These are phyloP conservation scores for Salix brachista DNA, from an alignment of 345 rosid species.

Conservation along the genomic window DNA sequence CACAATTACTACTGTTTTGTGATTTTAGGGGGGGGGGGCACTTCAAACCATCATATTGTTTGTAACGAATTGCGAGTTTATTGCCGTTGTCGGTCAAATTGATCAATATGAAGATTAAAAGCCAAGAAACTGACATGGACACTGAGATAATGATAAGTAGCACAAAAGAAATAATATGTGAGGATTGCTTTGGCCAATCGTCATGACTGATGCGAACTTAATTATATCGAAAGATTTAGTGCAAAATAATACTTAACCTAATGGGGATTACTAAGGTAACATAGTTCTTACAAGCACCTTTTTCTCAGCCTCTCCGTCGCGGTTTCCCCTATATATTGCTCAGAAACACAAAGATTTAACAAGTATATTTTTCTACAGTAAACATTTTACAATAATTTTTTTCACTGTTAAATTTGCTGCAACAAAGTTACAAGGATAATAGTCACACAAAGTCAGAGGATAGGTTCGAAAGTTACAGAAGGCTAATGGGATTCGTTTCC, in stretches of 20 bases:
- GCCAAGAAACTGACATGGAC: background rate
- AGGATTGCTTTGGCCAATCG: background rate
- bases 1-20: background rate
- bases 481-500: background rate
- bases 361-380: background rate
- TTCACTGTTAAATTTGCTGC: background rate
- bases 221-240: too few relatives aligned
- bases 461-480: background rate
- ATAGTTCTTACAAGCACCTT: background rate
- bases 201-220: background rate
- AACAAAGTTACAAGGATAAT: background rate
- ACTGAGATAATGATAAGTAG: background rate
- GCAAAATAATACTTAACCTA: too few relatives aligned
- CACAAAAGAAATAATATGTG: background rate
- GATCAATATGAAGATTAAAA: background rate
- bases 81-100: background rate
- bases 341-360: background rate
- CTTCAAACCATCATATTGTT: background rate
- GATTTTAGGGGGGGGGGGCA: background rate
- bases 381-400: background rate
- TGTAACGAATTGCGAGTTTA: background rate
- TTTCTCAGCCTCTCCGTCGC: constrained; percentile 3
- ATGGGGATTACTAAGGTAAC: background rate
- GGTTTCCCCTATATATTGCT: background rate
- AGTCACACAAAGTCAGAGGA: background rate